phyloP scores from a whole-genome alignment of 164 flowering plant species.

The Echeveria elegans region DNA sequence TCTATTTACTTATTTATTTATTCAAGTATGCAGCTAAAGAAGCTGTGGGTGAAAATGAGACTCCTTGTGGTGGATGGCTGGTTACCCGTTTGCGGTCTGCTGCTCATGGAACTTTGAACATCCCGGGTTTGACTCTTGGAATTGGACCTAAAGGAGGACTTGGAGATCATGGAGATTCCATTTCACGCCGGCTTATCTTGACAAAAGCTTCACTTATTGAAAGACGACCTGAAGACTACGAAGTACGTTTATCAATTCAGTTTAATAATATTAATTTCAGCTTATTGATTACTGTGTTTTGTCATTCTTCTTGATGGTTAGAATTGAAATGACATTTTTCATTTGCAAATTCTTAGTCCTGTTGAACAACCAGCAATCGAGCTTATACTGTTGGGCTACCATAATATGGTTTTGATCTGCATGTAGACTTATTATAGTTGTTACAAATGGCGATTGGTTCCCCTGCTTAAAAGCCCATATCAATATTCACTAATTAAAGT shows the following conservation, averaged over 20 bases:
- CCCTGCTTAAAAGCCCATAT: not conserved
- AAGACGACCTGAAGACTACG: conserved; percentile 92
- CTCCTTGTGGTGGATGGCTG: conserved; percentile 88
- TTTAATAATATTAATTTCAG: not conserved
- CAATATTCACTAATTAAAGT: no score
- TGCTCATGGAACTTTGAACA: conserved; percentile 84
- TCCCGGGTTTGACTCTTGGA: conserved; percentile 62
- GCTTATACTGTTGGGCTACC: not conserved
- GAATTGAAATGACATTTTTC: not conserved
- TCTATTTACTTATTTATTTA: not conserved
- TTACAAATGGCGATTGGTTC: not conserved
- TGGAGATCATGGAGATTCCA: conserved; percentile 91
- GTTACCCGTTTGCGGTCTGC: conserved; percentile 92
- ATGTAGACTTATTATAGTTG: no score
- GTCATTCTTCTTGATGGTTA: no score
- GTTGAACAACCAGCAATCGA: not conserved
- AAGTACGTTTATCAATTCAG: conserved; percentile 40
- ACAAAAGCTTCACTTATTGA: conserved; percentile 87
- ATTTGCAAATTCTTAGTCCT: not conserved
- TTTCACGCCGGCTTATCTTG: conserved; percentile 84
- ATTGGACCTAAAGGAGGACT: conserved; percentile 95
- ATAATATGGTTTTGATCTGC: not conserved
- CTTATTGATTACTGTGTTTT: not conserved
- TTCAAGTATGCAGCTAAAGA: conserved; percentile 57
- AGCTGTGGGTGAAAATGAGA: conserved; percentile 92